A percentile compares a stretch with the other conserved stretches of the same genome.
Evolutionary conservation across 352 stramenopile genomes (phyloP).

Genomic region (Thraustochytrium striatum): DNA sequence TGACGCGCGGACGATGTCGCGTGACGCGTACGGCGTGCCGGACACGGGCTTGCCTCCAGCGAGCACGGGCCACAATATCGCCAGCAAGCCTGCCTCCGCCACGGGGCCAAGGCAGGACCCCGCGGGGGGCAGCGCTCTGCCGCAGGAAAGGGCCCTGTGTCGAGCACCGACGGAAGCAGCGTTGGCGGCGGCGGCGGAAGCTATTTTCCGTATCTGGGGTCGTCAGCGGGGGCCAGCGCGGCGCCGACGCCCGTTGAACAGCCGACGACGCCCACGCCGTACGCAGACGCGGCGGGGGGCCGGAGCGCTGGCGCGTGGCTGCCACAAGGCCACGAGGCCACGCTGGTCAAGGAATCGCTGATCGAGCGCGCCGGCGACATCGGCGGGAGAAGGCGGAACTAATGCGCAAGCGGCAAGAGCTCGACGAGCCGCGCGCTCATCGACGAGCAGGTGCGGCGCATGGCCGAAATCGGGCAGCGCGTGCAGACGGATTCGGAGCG

Average conservation of each 20-base stretch:
- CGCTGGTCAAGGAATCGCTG: constrained; percentile 13
- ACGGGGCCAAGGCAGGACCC: too few species aligned
- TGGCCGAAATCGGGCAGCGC: constrained; percentile 10
- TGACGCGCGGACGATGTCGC: too few species aligned
- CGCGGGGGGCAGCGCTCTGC: too few species aligned
- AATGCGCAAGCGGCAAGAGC: neutral
- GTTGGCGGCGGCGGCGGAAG: too few species aligned
- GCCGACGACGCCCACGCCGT: neutral
- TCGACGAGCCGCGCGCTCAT: constrained; percentile 24
- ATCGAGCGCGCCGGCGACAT: constrained; percentile 18
- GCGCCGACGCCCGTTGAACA: neutral
- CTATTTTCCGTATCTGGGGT: constrained; percentile 2
- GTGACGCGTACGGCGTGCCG: too few species aligned
- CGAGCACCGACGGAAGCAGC: too few species aligned
- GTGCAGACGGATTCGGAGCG: constrained; percentile 39
- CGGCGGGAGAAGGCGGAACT: constrained; percentile 26
- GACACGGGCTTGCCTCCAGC: too few species aligned
- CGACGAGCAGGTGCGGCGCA: constrained; percentile 34
- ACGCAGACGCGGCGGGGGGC: neutral
- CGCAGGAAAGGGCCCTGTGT: too few species aligned
- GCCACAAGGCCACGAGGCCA: constrained; percentile 11
- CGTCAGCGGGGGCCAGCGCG: neutral
- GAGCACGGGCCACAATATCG: too few species aligned
- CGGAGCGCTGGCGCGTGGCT: neutral
- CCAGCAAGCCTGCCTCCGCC: too few species aligned